A percentile compares a stretch with the other conserved stretches of the same genome.
These are phyloP conservation scores for Sabuloglossum arenarium DNA, from an alignment of 495 filamentous ascomycete genomes.

Conservation along the genomic window DNA sequence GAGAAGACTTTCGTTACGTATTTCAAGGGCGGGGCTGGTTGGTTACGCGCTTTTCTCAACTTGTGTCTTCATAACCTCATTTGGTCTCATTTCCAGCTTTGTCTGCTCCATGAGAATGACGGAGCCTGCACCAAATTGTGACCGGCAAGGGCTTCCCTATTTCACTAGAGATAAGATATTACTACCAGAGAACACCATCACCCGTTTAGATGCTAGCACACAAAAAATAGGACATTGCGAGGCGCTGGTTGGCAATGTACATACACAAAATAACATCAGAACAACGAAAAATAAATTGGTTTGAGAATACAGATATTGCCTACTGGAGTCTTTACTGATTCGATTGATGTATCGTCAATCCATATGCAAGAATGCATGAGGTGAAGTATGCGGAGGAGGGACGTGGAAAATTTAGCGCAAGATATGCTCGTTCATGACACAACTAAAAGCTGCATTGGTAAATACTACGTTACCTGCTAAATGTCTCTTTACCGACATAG, in stretches of 20 bases:
- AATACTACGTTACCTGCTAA: too few relatives aligned
- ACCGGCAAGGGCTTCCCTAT: not conserved
- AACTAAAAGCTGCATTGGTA: too few relatives aligned
- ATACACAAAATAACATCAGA: not conserved
- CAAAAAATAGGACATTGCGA: not conserved
- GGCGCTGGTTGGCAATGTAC: not conserved
- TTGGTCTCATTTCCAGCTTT: not conserved
- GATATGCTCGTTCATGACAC: too few relatives aligned
- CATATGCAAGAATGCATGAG: too few relatives aligned
- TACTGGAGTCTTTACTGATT: too few relatives aligned
- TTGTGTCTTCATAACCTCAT: not conserved
- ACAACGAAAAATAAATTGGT: not conserved
- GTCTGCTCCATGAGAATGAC: not conserved
- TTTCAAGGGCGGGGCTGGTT: constrained; percentile 1
- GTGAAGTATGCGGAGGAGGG: too few relatives aligned
- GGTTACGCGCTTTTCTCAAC: not conserved
- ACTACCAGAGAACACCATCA: not conserved
- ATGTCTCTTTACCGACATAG: too few relatives aligned
- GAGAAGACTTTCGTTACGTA: not conserved
- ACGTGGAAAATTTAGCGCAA: too few relatives aligned
- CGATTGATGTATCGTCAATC: too few relatives aligned
- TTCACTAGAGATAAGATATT: not conserved
- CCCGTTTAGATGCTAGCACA: not conserved
- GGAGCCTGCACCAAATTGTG: constrained; percentile 1
- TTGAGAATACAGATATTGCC: not conserved